Evolutionary conservation across 805 yeast species (phyloP), one percentile per base, ranked within the genome.

Genomic region (Yarrowia deformans): DNA sequence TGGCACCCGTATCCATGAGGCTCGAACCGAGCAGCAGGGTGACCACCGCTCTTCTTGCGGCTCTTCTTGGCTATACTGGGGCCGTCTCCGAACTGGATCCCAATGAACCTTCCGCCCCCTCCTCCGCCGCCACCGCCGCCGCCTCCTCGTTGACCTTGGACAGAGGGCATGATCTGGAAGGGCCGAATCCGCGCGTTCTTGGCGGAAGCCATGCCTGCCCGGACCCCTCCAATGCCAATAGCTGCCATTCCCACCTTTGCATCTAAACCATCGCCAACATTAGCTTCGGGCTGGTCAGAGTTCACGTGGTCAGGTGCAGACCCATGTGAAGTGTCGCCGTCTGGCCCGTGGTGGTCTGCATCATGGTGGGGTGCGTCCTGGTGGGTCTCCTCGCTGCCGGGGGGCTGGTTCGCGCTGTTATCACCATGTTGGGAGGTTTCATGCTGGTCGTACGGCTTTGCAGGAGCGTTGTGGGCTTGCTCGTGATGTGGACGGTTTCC

Each of bases 1-100:
- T 56, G 63, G 48, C 63, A 56, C 16, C 48, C 63, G 23, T 56
- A 56, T 9, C 63, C 63, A n/a, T 56, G 63, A n/a, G 63, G 63
- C 23, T 56, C 63, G 37, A 16, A 42, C 39, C 58, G 32, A 13
- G 58, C 61, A 1, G 61, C 45, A n/a, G 60, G 45, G 18, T 35
- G 43, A 18, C 46, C 60, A 7, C 43, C 46, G 19, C 45, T 19
- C 63, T 56, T 56, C 48, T 40, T 40, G 3, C 48, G 48, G 48
- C 10, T 16, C 39, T 56, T 56, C 45, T 54, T 54, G 60, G 45
- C 45, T 34, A 19, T 23, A 4, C 60, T 18, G 37, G 39, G 54
- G 13, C 60, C 45, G 29, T 56, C 63, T 3, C 63, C 63, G 29
- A 56, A 56, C 23, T 56, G 63, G 46, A 56, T 56, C 14, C 63